Conservation (phyloP, 306 rosid species). For the Amphicarpaea edgeworthii region DNA sequence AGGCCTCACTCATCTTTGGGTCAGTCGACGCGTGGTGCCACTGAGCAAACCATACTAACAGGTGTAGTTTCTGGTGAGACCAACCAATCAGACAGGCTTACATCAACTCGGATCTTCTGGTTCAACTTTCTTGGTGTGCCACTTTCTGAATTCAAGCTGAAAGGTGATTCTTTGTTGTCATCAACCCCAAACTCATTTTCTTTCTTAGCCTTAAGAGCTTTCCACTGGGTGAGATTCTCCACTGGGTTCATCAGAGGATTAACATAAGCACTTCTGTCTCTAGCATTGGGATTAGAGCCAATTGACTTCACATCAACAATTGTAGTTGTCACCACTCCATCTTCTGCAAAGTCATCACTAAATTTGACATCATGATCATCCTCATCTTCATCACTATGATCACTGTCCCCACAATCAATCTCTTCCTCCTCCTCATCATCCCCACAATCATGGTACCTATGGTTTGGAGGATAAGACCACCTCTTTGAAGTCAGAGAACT, state of each 20-base stretch:
- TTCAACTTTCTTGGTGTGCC: conserved; percentile 55
- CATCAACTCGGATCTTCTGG: conserved; percentile 75
- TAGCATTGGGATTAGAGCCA: too few relatives aligned
- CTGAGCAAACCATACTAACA: conserved; percentile 47
- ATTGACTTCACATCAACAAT: too few relatives aligned
- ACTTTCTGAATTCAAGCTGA: conserved; percentile 54
- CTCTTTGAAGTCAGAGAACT: conserved; percentile 59
- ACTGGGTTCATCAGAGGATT: too few relatives aligned
- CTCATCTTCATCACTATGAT: conserved; percentile 59
- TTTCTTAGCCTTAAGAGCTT: too few relatives aligned
- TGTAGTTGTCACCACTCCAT: too few relatives aligned
- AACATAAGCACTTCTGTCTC: too few relatives aligned
- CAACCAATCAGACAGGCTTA: conserved; percentile 94
- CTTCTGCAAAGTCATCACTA: too few relatives aligned
- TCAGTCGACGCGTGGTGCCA: too few relatives aligned
- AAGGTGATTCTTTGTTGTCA: conserved; percentile 51
- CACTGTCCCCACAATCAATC: conserved; percentile 53
- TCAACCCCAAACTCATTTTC: too few relatives aligned
- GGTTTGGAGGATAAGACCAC: conserved; percentile 66
- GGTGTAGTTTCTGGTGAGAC: conserved; percentile 62
- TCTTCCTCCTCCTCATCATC: conserved; percentile 76
- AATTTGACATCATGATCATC: background rate
- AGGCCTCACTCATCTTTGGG: too few relatives aligned
- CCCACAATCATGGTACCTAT: conserved; percentile 77
- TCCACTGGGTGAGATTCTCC: too few relatives aligned